Conservation (phyloP, 805 yeast species). For the Tetrapisispora fleetii region DNA sequence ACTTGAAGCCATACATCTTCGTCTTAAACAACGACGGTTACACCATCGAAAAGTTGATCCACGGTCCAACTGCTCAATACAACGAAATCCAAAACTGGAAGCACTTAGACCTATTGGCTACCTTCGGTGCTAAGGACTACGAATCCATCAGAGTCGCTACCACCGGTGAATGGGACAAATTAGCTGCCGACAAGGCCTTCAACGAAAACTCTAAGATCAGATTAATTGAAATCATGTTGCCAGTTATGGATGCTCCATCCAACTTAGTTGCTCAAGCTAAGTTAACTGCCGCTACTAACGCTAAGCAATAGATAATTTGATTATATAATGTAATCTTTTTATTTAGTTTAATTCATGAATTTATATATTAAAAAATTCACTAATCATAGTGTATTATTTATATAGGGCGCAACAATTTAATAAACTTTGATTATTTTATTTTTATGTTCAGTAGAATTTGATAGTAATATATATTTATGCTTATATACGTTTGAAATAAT, state of each 20-base stretch:
- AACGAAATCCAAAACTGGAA: conserved; percentile 64
- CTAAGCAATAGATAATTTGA: conserved; percentile 22
- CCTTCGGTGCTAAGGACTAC: conserved; percentile 41
- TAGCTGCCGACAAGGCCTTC: conserved; percentile 40
- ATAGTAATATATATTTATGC: no score
- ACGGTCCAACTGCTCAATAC: conserved; percentile 55
- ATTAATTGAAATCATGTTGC: conserved; percentile 58
- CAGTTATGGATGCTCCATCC: conserved; percentile 59
- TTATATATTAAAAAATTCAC: not conserved
- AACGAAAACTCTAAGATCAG: conserved; percentile 49
- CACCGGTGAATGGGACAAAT: conserved; percentile 44
- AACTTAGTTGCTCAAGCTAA: conserved; percentile 60
- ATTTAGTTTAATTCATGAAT: conserved; percentile 5
- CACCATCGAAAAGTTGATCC: conserved; percentile 66
- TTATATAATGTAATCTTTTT: conserved; percentile 1
- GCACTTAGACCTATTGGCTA: conserved; percentile 45
- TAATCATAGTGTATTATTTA: conserved; percentile 1
- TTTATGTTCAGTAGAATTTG: not conserved
- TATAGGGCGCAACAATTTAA: conserved; percentile 4
- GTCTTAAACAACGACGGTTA: conserved; percentile 65
- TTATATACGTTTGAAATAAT: no score
- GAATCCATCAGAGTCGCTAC: conserved; percentile 46
- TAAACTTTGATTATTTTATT: conserved; percentile 2
- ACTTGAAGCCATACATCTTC: conserved; percentile 56
- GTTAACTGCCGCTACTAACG: conserved; percentile 43